Evolutionary conservation across 2,329 filamentous ascomycete species (phyloP).

Genomic region (Daldinia sp.): DNA sequence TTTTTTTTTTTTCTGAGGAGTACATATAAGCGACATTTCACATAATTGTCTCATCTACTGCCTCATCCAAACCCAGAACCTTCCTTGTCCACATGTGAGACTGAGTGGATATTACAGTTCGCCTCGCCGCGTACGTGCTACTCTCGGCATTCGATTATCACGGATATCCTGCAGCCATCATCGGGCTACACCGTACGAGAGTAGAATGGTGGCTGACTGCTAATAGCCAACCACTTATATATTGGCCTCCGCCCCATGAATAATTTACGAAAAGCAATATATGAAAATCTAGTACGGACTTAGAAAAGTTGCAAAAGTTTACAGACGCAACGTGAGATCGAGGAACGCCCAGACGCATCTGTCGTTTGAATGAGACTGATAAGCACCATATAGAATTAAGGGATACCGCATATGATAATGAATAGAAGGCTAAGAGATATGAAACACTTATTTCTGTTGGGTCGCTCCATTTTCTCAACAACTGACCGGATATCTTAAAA

Average conservation of each 20-base stretch:
- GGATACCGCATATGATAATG: background rate
- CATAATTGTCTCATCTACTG: conserved; percentile 1
- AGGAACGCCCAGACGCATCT: background rate
- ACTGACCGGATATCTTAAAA: background rate
- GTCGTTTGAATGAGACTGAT: background rate
- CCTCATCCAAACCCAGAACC: conserved; percentile 4
- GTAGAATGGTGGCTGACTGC: background rate
- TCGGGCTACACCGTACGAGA: background rate
- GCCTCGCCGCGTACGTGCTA: background rate
- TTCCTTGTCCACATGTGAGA: conserved; percentile 21
- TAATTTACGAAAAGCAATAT: background rate
- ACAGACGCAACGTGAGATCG: too few species aligned
- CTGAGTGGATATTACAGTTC: conserved; percentile 18
- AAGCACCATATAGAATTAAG: background rate
- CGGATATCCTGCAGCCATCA: background rate
- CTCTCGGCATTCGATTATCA: background rate
- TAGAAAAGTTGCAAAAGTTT: too few species aligned
- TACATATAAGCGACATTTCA: background rate
- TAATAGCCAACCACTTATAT: background rate
- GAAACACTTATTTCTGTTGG: conserved; percentile 1
- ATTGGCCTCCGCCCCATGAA: background rate
- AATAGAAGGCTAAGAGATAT: background rate
- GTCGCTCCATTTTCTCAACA: background rate
- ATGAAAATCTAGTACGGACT: background rate
- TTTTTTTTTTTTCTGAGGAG: background rate